These are phyloP conservation scores for Pichia kudriavzevii DNA, from an alignment of 1,139 yeast species.

Conservation along the genomic window DNA sequence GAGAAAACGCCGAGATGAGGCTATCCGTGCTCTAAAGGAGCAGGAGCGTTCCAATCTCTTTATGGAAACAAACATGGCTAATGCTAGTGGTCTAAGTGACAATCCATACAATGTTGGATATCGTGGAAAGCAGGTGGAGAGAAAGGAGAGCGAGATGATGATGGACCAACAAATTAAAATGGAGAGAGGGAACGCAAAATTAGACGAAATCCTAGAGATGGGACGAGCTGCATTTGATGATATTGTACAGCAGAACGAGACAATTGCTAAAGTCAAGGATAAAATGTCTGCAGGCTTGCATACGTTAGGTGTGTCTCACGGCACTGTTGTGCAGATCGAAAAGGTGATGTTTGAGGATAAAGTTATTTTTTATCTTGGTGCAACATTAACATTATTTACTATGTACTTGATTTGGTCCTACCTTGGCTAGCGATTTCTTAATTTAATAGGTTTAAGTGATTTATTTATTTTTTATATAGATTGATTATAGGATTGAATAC, in stretches of 20 bases:
- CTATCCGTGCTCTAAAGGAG: conserved; percentile 16
- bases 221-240: conserved; percentile 84
- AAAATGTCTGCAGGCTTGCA: conserved; percentile 62
- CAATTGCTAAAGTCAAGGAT: conserved; percentile 55
- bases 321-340: conserved; percentile 76
- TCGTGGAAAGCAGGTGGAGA: conserved; percentile 28
- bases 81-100: conserved; percentile 41
- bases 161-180: conserved; percentile 63
- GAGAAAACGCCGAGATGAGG: conserved; percentile 58
- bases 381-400: conserved; percentile 51
- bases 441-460: not conserved
- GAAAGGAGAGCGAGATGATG: conserved; percentile 28
- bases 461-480: not conserved
- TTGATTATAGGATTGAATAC: conserved; percentile 50
- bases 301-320: conserved; percentile 81
- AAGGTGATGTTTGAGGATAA: conserved; percentile 85
- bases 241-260: conserved; percentile 75
- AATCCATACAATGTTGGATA: conserved; percentile 47
- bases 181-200: conserved; percentile 65
- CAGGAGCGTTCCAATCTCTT: conserved; percentile 30
- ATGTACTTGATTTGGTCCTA: conserved; percentile 66
- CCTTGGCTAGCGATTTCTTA: conserved; percentile 38
- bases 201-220: conserved; percentile 86
- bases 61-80: conserved; percentile 27
- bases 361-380: conserved; percentile 77